A percentile compares a stretch with the other conserved stretches of the same genome.
These are phyloP conservation scores for Mucor plumbeus DNA, from an alignment of 371 early-diverging fungal genomes.

Conservation along the genomic window DNA sequence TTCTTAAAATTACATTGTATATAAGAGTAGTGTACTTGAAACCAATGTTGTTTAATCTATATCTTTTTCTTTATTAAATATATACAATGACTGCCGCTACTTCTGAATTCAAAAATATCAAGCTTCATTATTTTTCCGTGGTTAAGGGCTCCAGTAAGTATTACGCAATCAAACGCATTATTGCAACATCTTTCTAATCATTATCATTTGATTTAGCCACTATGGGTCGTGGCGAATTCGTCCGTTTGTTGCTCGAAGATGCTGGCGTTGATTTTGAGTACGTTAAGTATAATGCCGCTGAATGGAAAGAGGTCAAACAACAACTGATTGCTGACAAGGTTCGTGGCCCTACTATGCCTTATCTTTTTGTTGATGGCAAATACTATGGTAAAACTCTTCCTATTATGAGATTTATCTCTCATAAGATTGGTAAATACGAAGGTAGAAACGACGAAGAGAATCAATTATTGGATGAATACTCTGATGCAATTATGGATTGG, in stretches of 20 bases:
- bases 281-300: conserved; percentile 12
- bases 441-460: conserved; percentile 31
- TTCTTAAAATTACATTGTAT: no score
- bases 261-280: conserved; percentile 38
- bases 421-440: conserved; percentile 34
- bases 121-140: conserved; percentile 23
- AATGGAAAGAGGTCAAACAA: conserved; percentile 25
- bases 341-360: conserved; percentile 27
- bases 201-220: conserved; percentile 12
- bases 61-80: not conserved
- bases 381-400: conserved; percentile 28
- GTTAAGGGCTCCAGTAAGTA: conserved; percentile 22
- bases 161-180: not conserved
- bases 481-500: conserved; percentile 30
- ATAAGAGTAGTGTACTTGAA: no score
- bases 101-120: conserved; percentile 13
- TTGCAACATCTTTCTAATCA: not conserved
- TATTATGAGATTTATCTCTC: conserved; percentile 29
- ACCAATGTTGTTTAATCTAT: not conserved
- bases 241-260: conserved; percentile 39
- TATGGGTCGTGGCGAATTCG: conserved; percentile 32
- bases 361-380: conserved; percentile 32
- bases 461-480: conserved; percentile 27
- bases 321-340: conserved; percentile 15
- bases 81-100: not conserved